Evolutionary conservation across 2,329 filamentous ascomycete genomes (phyloP), one percentile per base, ranked within the genome.

Genomic region (Colletotrichum neosansevieriae): DNA sequence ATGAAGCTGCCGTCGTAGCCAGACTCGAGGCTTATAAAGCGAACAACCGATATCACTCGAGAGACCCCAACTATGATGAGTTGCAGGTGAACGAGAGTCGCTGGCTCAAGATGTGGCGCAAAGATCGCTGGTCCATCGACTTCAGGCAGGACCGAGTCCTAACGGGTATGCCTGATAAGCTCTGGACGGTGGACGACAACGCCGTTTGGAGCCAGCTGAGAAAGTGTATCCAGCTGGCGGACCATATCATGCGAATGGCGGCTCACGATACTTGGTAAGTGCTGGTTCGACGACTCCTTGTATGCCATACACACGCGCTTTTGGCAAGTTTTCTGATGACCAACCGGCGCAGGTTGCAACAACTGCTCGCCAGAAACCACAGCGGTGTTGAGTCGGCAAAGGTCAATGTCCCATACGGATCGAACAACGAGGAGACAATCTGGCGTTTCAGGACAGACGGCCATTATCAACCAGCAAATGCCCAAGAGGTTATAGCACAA

Each of bases 41-140:
- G 6, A 13, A 7, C 4, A 40, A 51, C 1, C 54, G 54, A 11
- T 2, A 38, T 2, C 3, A 1, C 2, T 38, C 36, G 49, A 32
- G 12, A 6, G 12, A 12, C 3, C 15, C n/a, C 10, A n/a, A 51
- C 3, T 13, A 3, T 10, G 51, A 60, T n/a, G 24, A 19, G 0
- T 12, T 72, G 10, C n/a, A 13, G 1, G 66, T 70, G 12, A 36
- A 38, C 3, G 67, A 71, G 29, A 47, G 29, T 5, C 15, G n/a
- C 2, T 72, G 71, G 71, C 49, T 64, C 15, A 17, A 21, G 3
- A 29, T 67, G 5, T 71, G 70, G 51, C 38, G 40, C 29, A 64
- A 54, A 15, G 54, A 63, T n/a, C 56, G 64, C 2, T 72, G 71
- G 70, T 51, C 44, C 13, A 56, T 69, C 6, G 58, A 70, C 6